Evolutionary conservation across 1,284 basidiomycete genomes (phyloP).

Genomic region (Erythrobasidium hasegawianum): DNA sequence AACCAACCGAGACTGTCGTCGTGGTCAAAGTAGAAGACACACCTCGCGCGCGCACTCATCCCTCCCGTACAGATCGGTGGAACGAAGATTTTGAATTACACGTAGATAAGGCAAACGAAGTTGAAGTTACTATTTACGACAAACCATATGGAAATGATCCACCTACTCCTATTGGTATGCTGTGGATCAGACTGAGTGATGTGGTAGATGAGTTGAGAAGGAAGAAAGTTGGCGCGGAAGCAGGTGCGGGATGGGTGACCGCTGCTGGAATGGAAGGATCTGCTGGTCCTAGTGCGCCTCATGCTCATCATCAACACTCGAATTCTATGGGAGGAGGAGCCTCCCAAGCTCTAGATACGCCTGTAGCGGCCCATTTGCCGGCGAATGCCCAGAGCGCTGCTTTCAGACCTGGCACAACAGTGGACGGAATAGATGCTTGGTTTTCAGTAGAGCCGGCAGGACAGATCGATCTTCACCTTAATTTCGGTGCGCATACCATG

Average conservation of each 20-base stretch:
- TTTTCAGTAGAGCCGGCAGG: constrained; percentile 98
- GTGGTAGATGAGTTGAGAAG: constrained; percentile 89
- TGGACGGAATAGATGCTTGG: constrained; percentile 91
- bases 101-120: constrained; percentile 97
- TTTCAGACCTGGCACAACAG: constrained; percentile 20
- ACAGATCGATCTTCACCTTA: constrained; percentile 75
- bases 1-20: constrained; percentile 78
- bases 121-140: constrained; percentile 95
- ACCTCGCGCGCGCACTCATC: constrained; percentile 84
- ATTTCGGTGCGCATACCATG: constrained; percentile 67
- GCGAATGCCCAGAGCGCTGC: constrained; percentile 10
- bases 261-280: constrained; percentile 55
- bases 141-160: constrained; percentile 60
- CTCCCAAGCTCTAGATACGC: constrained; percentile 17
- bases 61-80: constrained; percentile 92
- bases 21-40: constrained; percentile 96
- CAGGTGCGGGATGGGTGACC: constrained; percentile 80
- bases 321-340: constrained; percentile 12
- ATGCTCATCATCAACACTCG: constrained; percentile 38
- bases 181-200: constrained; percentile 94
- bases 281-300: constrained; percentile 37
- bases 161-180: constrained; percentile 84
- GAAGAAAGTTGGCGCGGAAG: constrained; percentile 81
- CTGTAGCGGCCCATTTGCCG: constrained; percentile 20
- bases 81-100: constrained; percentile 95